Conservation (phyloP, 192 early-diverging fungal genomes). For the Dissophora globulifera region DNA sequence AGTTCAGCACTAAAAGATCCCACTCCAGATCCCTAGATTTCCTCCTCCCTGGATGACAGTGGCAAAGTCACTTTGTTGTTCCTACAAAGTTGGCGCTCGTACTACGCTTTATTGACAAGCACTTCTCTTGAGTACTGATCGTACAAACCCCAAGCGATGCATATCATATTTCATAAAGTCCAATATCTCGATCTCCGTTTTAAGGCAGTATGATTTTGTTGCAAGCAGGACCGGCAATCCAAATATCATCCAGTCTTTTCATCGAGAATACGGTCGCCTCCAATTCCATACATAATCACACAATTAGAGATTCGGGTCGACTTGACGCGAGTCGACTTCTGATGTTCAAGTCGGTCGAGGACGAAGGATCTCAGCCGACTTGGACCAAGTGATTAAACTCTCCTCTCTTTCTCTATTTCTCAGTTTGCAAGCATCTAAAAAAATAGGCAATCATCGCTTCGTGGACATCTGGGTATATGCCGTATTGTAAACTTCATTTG, state of each 20-base stretch:
- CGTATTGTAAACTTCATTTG: too few species aligned
- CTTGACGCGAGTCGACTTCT: too few species aligned
- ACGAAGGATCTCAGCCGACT: too few species aligned
- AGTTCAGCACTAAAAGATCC: slow-evolving; percentile 18
- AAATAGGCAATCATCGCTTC: too few species aligned
- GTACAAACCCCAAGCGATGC: slow-evolving; percentile 16
- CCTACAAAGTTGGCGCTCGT: slow-evolving; percentile 19
- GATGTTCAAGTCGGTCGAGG: too few species aligned
- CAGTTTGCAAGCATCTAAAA: too few species aligned
- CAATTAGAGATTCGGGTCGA: too few species aligned
- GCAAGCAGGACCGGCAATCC: slow-evolving; percentile 18
- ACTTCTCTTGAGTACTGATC: slow-evolving; percentile 17
- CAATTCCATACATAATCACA: slow-evolving; percentile 7
- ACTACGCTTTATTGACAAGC: slow-evolving; percentile 19
- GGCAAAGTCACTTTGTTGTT: slow-evolving; percentile 8
- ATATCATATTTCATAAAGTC: slow-evolving; percentile 25
- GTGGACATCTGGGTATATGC: too few species aligned
- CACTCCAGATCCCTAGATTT: slow-evolving; percentile 21
- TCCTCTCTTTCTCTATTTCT: too few species aligned
- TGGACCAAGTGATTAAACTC: too few species aligned
- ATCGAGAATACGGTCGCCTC: slow-evolving; percentile 18
- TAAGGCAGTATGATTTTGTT: slow-evolving; percentile 14
- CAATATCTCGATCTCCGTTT: slow-evolving; percentile 21
- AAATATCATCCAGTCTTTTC: slow-evolving; percentile 21
- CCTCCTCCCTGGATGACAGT: slow-evolving; percentile 8